Base-by-base conservation (phyloP, 768 basidiomycete species). In the Floccularia luteovirens region DNA sequence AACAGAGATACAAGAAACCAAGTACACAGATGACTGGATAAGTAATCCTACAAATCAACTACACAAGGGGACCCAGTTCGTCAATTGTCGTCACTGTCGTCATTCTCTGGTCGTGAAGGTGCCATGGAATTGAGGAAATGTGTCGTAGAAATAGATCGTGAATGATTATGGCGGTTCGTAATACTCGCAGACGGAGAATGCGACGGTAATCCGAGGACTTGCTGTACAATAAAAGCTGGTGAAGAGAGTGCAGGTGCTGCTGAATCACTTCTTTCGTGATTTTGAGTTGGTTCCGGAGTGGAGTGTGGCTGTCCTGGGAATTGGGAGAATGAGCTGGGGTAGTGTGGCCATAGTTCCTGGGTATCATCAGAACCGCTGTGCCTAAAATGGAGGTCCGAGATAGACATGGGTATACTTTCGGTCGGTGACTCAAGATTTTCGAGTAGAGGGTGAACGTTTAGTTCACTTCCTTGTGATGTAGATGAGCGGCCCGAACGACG, bases 391-490 rank as follows among this genome's bases (percentile, higher is more conserved):
- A 75, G 58, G 8, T 77, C 75, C 2, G 72, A 72, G n/a, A 74
- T 66, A 12, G 75, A 72, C 42, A 74, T 61, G 1, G 75, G 72
- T 25, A 77, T 59, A 42, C 76, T 79, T 34, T 79, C 73, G 0
- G 74, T 72, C 25, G 75, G 76, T 11, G 78, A 77, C 21, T 58
- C 62, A 22, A 65, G 50, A 34, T 55, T 52, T n/a, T 57, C 50
- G 34, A 52, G 22, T 47, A 44, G 32, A 11, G 64, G 70, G 47
- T 61, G 53, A 27, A 61, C 46, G 31, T 64, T 60, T 4, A 61
- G 58, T 7, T 41, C 17, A 21, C 19, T 28, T 11, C 38, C 41
- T 32, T 42, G 47, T 33, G 47, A 47, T 41, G 53, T 48, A 20
- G 43, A 44, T 20, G 43, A 48, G 22, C 47, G 37, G 10, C 49